Conservation (phyloP, 2,329 filamentous ascomycete genomes). For the Apiospora phragmitis region DNA sequence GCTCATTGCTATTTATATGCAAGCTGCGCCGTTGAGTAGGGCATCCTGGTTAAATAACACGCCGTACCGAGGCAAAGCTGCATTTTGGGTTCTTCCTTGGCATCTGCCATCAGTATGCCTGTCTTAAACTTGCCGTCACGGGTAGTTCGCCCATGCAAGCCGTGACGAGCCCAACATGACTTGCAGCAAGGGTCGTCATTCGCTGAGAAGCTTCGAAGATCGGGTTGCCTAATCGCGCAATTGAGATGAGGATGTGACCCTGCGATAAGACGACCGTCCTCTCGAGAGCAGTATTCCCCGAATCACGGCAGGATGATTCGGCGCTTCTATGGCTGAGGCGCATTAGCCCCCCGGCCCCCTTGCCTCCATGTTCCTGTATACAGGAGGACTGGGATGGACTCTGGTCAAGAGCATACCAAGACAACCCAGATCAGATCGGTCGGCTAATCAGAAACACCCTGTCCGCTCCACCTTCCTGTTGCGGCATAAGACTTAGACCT, state of each 20-base stretch:
- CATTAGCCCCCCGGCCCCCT: neutral
- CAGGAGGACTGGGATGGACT: neutral
- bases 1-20: neutral
- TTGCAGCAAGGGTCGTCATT: neutral
- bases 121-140: neutral
- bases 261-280: neutral
- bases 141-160: neutral
- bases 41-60: neutral
- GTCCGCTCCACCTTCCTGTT: slow-evolving; percentile 6
- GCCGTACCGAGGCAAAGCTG: neutral
- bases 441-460: slow-evolving; percentile 10
- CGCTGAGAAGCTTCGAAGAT: neutral
- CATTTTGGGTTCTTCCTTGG: neutral
- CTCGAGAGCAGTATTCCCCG: neutral
- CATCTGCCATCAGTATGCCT: neutral
- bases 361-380: neutral
- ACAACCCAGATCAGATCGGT: neutral
- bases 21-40: neutral
- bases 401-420: neutral
- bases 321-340: neutral
- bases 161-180: neutral
- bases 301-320: neutral
- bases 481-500: neutral
- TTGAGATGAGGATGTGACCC: neutral
- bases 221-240: neutral